Percentiles rank a stretch among this genome's conserved stretches.
Evolutionary conservation across 257 asterid species (phyloP).

Genomic region (Handroanthus guayacan): DNA sequence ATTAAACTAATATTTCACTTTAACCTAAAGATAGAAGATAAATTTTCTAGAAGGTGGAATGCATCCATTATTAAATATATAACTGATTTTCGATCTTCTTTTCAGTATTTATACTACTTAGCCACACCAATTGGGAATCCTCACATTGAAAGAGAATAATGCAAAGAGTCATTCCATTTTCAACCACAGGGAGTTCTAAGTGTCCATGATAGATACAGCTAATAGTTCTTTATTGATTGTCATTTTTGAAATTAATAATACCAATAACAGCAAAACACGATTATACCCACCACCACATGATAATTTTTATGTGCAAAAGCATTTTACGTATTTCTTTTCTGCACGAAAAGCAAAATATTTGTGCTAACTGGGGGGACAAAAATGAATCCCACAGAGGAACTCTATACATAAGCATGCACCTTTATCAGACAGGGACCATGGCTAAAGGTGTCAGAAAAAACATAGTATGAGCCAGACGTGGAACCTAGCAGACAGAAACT

Average conservation of each 20-base stretch:
- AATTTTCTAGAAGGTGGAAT: not conserved
- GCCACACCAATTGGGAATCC: constrained; percentile 16
- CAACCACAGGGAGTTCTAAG: constrained; percentile 20
- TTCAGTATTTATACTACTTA: constrained; percentile 11
- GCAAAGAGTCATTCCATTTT: constrained; percentile 14
- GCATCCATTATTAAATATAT: constrained; percentile 5
- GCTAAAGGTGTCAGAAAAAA: constrained; percentile 14
- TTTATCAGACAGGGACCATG: constrained; percentile 27
- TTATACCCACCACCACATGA: constrained; percentile 17
- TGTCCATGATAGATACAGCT: constrained; percentile 18
- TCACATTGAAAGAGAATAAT: constrained; percentile 20
- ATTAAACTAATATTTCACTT: not conserved
- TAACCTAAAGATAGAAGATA: constrained; percentile 23
- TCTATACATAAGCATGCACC: constrained; percentile 29
- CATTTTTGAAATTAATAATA: constrained; percentile 32
- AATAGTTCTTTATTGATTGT: constrained; percentile 3
- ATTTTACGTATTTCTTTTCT: constrained; percentile 9
- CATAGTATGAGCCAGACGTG: not conserved
- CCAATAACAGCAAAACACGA: constrained; percentile 31
- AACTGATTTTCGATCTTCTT: constrained; percentile 14
- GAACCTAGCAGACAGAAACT: constrained; percentile 20
- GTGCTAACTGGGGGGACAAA: constrained; percentile 1
- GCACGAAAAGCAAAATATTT: constrained; percentile 11
- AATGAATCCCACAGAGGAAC: constrained; percentile 7
- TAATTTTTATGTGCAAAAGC: constrained; percentile 17